These are phyloP conservation scores for Entrophospora sp. DNA, from an alignment of 192 early-diverging fungal genomes.

Conservation along the genomic window DNA sequence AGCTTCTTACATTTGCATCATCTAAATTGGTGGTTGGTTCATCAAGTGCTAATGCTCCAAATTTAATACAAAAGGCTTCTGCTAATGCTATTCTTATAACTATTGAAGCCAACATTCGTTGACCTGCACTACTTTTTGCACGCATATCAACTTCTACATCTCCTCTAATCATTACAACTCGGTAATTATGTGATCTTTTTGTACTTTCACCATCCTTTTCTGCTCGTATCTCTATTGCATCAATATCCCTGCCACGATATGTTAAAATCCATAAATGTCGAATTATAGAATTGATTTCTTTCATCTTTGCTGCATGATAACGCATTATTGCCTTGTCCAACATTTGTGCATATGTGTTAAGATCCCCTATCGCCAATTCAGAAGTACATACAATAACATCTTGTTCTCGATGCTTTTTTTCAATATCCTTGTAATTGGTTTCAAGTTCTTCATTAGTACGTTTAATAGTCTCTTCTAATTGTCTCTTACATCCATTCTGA, in stretches of 20 bases:
- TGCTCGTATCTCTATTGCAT: slow-evolving; percentile 90
- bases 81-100: slow-evolving; percentile 94
- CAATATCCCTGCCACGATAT: slow-evolving; percentile 94
- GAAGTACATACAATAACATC: slow-evolving; percentile 62
- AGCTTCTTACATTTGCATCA: slow-evolving; percentile 72
- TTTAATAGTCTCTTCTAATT: slow-evolving; percentile 66
- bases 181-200: slow-evolving; percentile 80
- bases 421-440: slow-evolving; percentile 70
- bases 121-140: slow-evolving; percentile 92
- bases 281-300: slow-evolving; percentile 94
- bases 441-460: slow-evolving; percentile 52
- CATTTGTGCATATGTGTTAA: slow-evolving; percentile 79
- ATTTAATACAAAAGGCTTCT: slow-evolving; percentile 87
- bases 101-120: slow-evolving; percentile 92
- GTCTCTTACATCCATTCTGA: slow-evolving; percentile 67
- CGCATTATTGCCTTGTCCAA: slow-evolving; percentile 82
- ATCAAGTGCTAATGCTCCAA: slow-evolving; percentile 90
- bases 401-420: slow-evolving; percentile 56
- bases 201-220: slow-evolving; percentile 65
- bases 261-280: slow-evolving; percentile 94
- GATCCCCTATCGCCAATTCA: slow-evolving; percentile 69
- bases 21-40: slow-evolving; percentile 98
- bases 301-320: slow-evolving; percentile 91
- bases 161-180: slow-evolving; percentile 89
- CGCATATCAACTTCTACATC: slow-evolving; percentile 85